Percentiles rank a stretch among this genome's conserved stretches.
phyloP scores from a whole-genome alignment of 305 asterid genomes.

The Fraxinus nigra region DNA sequence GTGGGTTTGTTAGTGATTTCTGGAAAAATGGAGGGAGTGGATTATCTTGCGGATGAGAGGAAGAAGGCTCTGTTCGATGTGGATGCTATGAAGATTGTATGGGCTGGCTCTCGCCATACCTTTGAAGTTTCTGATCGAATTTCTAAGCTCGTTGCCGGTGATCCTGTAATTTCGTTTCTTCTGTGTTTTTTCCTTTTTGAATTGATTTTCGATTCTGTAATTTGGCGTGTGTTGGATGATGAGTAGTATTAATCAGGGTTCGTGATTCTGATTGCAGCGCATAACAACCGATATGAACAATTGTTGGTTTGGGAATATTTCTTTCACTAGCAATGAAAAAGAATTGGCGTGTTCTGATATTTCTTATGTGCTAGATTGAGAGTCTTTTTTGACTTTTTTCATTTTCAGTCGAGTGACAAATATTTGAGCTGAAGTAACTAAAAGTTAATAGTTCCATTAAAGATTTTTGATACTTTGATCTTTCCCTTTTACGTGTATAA shows the following conservation, averaged over 20 bases:
- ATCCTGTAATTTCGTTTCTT: conserved; percentile 55
- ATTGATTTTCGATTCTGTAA: neutral
- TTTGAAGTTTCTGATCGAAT: conserved; percentile 86
- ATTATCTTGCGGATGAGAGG: conserved; percentile 81
- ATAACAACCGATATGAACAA: neutral
- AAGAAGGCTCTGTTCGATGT: conserved; percentile 82
- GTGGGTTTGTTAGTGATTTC: neutral
- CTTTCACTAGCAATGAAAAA: neutral
- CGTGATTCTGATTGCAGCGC: neutral
- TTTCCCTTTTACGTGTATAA: neutral
- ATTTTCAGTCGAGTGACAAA: neutral
- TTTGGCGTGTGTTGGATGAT: neutral
- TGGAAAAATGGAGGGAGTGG: conserved; percentile 50
- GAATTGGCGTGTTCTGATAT: neutral
- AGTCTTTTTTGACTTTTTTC: neutral
- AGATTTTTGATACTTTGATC: neutral
- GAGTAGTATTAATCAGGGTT: neutral
- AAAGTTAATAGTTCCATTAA: neutral
- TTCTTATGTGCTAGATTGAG: neutral
- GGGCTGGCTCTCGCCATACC: conserved; percentile 85
- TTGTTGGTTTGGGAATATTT: neutral
- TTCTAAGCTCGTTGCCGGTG: conserved; percentile 88
- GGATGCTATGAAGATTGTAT: conserved; percentile 78
- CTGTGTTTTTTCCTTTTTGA: neutral
- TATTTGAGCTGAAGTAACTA: neutral